A percentile compares a stretch with the other conserved stretches of the same genome.
phyloP scores from a whole-genome alignment of 768 basidiomycete genomes.

The Boletus rubropictus region DNA sequence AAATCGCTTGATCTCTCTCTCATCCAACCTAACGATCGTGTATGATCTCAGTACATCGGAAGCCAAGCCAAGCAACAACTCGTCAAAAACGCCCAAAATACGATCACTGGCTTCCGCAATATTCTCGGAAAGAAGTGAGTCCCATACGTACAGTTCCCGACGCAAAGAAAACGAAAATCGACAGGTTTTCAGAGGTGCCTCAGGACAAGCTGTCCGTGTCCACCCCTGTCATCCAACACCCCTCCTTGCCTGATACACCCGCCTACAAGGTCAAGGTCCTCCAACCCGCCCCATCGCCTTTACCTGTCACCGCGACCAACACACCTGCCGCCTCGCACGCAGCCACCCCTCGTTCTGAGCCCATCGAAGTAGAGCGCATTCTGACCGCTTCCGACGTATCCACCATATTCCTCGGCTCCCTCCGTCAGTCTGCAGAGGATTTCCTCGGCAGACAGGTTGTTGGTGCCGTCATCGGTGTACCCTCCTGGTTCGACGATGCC shows the following conservation, averaged over 20 bases:
- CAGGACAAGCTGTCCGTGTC: constrained; percentile 48
- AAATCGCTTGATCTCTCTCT: background rate
- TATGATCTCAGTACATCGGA: constrained; percentile 75
- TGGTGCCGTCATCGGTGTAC: constrained; percentile 81
- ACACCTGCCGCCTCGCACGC: constrained; percentile 63
- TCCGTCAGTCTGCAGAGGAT: constrained; percentile 82
- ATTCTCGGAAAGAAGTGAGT: constrained; percentile 85
- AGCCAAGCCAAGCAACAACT: constrained; percentile 92
- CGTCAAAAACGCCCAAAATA: constrained; percentile 91
- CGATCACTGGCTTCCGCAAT: constrained; percentile 92
- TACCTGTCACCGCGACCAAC: constrained; percentile 48
- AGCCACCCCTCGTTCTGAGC: constrained; percentile 70
- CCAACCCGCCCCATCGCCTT: constrained; percentile 68
- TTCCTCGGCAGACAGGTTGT: constrained; percentile 77
- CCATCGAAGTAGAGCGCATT: constrained; percentile 58
- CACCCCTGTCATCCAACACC: constrained; percentile 73
- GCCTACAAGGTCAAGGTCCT: constrained; percentile 83
- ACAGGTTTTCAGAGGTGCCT: constrained; percentile 71
- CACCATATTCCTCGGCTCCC: constrained; percentile 77
- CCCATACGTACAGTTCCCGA: background rate
- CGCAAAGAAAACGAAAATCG: background rate
- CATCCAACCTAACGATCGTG: constrained; percentile 3
- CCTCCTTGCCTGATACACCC: constrained; percentile 60
- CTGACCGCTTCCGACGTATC: constrained; percentile 81
- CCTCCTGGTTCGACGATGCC: constrained; percentile 62